phyloP scores from a whole-genome alignment of 371 early-diverging fungal species.

The Saksenaea vasiformis region DNA sequence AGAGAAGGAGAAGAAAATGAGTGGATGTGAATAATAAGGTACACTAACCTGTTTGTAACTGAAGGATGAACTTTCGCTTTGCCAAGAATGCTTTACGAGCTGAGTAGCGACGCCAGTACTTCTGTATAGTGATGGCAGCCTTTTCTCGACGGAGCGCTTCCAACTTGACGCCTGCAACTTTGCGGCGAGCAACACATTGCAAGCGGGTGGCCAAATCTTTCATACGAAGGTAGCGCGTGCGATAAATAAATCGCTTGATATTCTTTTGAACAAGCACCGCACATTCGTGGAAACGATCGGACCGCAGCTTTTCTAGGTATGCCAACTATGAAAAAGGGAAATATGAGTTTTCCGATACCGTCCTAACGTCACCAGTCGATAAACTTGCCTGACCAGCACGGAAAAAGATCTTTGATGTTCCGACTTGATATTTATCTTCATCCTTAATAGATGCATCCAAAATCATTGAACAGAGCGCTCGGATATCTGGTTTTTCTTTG shows the following conservation, averaged over 20 bases:
- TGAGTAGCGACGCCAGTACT: constrained; percentile 65
- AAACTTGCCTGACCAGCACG: constrained; percentile 81
- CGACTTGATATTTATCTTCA: constrained; percentile 92
- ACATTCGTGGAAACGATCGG: constrained; percentile 77
- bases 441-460: constrained; percentile 73
- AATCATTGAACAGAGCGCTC: constrained; percentile 62
- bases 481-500: constrained; percentile 41
- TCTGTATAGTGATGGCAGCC: constrained; percentile 82
- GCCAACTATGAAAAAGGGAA: constrained; percentile 60
- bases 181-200: constrained; percentile 68
- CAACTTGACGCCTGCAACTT: constrained; percentile 58
- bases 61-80: constrained; percentile 36
- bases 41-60: constrained; percentile 48
- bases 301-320: constrained; percentile 86
- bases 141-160: constrained; percentile 60
- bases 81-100: constrained; percentile 60
- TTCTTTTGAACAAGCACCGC: constrained; percentile 90
- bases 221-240: constrained; percentile 68
- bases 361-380: not conserved
- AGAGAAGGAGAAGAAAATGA: not conserved
- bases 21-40: not conserved
- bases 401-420: constrained; percentile 98
- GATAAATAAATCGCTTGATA: constrained; percentile 73
- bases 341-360: not conserved
- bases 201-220: constrained; percentile 61